Conservation (phyloP, 2,329 filamentous ascomycete genomes). For the Colletotrichum graminicola region DNA sequence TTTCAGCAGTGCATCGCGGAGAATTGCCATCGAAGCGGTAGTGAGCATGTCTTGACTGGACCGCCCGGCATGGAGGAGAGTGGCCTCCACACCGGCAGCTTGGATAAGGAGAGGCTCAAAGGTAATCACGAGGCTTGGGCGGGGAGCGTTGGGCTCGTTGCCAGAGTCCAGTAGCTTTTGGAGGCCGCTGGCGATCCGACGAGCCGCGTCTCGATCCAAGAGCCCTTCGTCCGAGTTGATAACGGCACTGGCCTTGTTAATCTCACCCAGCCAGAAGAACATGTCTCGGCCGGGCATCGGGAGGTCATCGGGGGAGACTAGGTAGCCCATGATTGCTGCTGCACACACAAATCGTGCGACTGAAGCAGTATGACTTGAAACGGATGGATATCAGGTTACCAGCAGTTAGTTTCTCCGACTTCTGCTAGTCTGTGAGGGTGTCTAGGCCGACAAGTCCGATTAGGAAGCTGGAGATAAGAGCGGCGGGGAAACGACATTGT, state of each 20-base stretch:
- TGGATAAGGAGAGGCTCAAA: slow-evolving; percentile 37
- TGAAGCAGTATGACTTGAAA: too few relatives aligned
- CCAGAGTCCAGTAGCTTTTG: slow-evolving; percentile 27
- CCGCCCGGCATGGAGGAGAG: slow-evolving; percentile 35
- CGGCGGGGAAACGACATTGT: slow-evolving; percentile 23
- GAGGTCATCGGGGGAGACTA: slow-evolving; percentile 18
- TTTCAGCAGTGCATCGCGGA: slow-evolving; percentile 28
- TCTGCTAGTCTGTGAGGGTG: background rate
- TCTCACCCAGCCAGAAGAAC: slow-evolving; percentile 36
- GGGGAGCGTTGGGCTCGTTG: slow-evolving; percentile 19
- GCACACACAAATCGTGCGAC: too few relatives aligned
- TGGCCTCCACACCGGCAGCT: slow-evolving; percentile 30
- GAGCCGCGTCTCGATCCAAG: slow-evolving; percentile 4
- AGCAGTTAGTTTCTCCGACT: background rate
- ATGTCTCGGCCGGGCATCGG: slow-evolving; percentile 35
- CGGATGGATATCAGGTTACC: too few relatives aligned
- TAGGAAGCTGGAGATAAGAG: slow-evolving; percentile 20
- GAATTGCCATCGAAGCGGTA: slow-evolving; percentile 21
- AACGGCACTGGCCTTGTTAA: slow-evolving; percentile 37
- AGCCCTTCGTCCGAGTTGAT: slow-evolving; percentile 38
- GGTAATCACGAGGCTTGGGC: slow-evolving; percentile 35
- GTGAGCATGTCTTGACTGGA: slow-evolving; percentile 39
- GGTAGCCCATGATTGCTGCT: slow-evolving; percentile 12
- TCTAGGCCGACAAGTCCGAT: background rate
- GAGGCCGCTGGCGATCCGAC: slow-evolving; percentile 21